Base-by-base conservation (phyloP, 2,329 filamentous ascomycete genomes). In the Aspergillus sp. region DNA sequence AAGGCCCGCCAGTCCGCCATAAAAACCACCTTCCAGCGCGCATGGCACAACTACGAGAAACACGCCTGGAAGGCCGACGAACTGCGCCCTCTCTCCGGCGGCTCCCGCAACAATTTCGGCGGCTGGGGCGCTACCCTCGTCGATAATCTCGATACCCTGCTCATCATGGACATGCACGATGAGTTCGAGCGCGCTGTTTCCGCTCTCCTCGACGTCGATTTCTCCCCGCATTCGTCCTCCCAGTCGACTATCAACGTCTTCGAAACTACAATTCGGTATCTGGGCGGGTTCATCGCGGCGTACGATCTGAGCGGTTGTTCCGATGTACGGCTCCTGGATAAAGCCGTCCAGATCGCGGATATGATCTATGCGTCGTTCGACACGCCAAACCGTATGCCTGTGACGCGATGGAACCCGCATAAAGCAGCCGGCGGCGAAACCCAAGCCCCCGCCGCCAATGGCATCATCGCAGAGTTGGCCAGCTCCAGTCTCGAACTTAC, bases 361-460 rank as follows among this genome's bases (percentile, higher is more conserved):
- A 82, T 93, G 60, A 78, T 95, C 24, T 90, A 91, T 79, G 85
- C 87, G 52, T 83, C 88, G 3, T 95, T 93, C 67, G 90, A 93
- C 73, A 96, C 92, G 0, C 91, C 91, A 1, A 96, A 96, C 72
- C 86, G 90, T 64, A 93, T 96, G 89, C 92, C 92, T 4, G 75
- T 90, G 3, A 81, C 90, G 3, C 90, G 87, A 72, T 93, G 91
- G 75, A 9, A 84, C 83, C 4, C 82, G 86, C 63, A 83, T 85
- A 4, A 85, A 85, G 66, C 80, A 82, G 37, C 87, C 88, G 44
- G 39, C n/a, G 42, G 42, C 17, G 42, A 57, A 7, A 6, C 17
- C 1, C 55, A 57, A 15, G 12, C 34, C 12, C 30, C 55, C 4
- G 42, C 55, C 0, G n/a, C 44, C 13, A 33, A 57, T 5, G 55